These are phyloP conservation scores for Alternaria sp. DNA, from an alignment of 2,329 filamentous ascomycete genomes.

Conservation along the genomic window DNA sequence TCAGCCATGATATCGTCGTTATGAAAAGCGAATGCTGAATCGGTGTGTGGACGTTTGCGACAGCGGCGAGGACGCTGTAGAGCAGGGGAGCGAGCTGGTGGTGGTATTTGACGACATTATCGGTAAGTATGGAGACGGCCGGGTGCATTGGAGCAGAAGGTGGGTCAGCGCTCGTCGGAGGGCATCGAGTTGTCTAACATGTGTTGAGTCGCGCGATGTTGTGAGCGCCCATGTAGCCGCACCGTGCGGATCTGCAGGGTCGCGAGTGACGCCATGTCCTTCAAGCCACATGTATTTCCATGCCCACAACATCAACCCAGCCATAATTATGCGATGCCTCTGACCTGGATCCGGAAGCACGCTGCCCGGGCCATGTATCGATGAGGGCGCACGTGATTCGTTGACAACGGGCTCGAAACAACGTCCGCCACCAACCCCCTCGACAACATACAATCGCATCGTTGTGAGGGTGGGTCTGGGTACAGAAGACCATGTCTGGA, in stretches of 20 bases:
- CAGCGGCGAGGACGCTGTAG: slow-evolving; percentile 47
- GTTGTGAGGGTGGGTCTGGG: background rate
- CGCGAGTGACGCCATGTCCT: slow-evolving; percentile 22
- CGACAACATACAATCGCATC: background rate
- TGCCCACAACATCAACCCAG: background rate
- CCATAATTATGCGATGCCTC: background rate
- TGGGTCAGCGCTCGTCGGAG: slow-evolving; percentile 44
- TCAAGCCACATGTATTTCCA: background rate
- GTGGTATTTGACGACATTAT: slow-evolving; percentile 46
- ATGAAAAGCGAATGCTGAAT: slow-evolving; percentile 55
- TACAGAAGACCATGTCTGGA: background rate
- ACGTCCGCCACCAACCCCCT: too few species aligned
- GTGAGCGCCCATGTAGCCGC: slow-evolving; percentile 7
- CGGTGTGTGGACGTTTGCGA: slow-evolving; percentile 48
- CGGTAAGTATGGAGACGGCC: slow-evolving; percentile 40
- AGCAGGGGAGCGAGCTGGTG: slow-evolving; percentile 46
- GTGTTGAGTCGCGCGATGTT: slow-evolving; percentile 14
- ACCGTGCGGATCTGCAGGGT: slow-evolving; percentile 21
- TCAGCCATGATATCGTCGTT: slow-evolving; percentile 54
- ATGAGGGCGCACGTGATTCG: too few species aligned
- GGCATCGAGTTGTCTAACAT: slow-evolving; percentile 40
- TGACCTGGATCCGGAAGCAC: background rate
- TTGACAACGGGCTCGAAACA: too few species aligned
- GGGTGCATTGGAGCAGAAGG: slow-evolving; percentile 50
- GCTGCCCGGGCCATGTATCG: background rate